Base-by-base conservation (phyloP, 495 filamentous ascomycete genomes). In the Extremus antarcticus region DNA sequence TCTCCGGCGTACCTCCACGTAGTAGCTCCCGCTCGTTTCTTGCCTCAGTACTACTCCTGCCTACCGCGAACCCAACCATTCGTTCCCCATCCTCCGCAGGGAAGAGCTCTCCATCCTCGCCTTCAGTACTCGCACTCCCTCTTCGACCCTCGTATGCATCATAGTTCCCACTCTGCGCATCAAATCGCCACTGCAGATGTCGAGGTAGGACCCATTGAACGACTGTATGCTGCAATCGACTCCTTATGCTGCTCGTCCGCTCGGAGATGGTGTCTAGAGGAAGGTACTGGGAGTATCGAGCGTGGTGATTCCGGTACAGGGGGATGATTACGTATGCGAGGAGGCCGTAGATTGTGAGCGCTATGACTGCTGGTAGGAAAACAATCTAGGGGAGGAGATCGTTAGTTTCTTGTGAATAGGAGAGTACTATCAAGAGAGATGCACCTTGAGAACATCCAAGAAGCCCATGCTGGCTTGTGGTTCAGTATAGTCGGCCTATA, bases 351-450 rank as follows among this genome's bases (percentile, higher is more conserved):
- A 94, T 73, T 47, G 79, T 65, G 50, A 89, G 74, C 39, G 88
- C 86, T 67, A 92, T 84, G 56, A 85, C 55, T 51, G 87, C 86
- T 2, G 90, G 90, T 48, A 90, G 73, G 59, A 90, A 67, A 46
- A 95, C 69, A 2, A 85, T 87, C 88, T 95, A 54, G 21, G 24
- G 17, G 1, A 25, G n/a, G 3, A 46, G 45, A 49, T 23, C 11
- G 43, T 25, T 46, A 46, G 43, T 10, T 24, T 15, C 23, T 23
- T 7, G 10, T 50, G 47, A 15, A n/a, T n/a, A 13, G 43, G 8
- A 21, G 9, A 19, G 8, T 46, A 10, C 4, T 15, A 25, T 15
- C 8, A 29, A 15, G 17, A 10, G 50, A 23, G 17, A 17, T 23
- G 25, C 3, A 54, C 51, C 25, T 47, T 54, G 20, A 54, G 19